Evolutionary conservation across 208 protist genomes (phyloP).

Genomic region (Crithidia sp.): DNA sequence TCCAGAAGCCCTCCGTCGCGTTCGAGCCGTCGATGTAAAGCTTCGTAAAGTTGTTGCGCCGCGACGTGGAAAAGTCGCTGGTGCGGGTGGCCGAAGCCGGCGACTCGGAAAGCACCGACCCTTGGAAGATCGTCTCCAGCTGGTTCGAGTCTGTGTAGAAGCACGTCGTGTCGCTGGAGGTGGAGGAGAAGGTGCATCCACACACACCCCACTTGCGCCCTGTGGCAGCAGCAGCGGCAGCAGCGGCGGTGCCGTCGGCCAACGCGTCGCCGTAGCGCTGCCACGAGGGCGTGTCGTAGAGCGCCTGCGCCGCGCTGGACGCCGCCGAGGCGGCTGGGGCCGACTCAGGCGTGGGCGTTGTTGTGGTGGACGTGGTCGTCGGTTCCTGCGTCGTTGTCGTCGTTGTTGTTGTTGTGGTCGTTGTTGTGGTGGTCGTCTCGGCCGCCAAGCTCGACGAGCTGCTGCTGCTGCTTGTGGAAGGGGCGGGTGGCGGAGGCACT

Average conservation of each 20-base stretch:
- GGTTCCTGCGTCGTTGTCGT: conserved; percentile 8
- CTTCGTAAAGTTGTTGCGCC: conserved; percentile 28
- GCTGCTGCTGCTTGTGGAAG: no score
- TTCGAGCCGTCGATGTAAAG: conserved; percentile 21
- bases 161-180: conserved; percentile 28
- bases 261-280: background rate
- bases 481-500: background rate
- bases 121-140: conserved; percentile 39
- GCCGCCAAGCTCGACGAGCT: no score
- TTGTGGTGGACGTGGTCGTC: conserved; percentile 7
- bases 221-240: conserved; percentile 1
- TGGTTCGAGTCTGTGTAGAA: conserved; percentile 43
- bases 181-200: conserved; percentile 38
- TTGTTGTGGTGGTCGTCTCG: background rate
- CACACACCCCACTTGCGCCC: conserved; percentile 38
- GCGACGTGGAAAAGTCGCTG: conserved; percentile 22
- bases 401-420: background rate
- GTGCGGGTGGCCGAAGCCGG: conserved; percentile 1
- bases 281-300: no score
- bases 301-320: no score
- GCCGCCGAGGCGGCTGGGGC: background rate
- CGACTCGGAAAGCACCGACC: conserved; percentile 19
- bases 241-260: background rate
- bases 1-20: conserved; percentile 40
- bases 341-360: background rate